Evolutionary conservation across 495 filamentous ascomycete species (phyloP), one percentile per base, ranked within the genome.

Genomic region (Sphaerosporella brunnea): DNA sequence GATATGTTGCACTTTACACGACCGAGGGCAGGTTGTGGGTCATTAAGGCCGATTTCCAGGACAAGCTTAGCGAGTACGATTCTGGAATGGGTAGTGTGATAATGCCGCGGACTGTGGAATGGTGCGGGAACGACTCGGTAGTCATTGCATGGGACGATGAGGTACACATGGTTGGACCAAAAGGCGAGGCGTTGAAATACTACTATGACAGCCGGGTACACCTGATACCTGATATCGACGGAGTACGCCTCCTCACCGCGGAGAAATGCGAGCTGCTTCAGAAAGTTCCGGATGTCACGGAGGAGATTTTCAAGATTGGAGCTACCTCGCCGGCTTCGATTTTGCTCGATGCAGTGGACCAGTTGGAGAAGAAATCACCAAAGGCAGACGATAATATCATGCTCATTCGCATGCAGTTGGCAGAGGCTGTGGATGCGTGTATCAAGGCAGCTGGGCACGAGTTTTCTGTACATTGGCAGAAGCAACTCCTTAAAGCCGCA

Each of bases 311-410:
- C 59, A 73, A 79, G 23, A 72, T 88, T 37, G 88, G 86, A 0
- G 88, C 87, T 23, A 80, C 80, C 19, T 84, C 82, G 0, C 78
- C 92, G 8, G 82, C 90, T 15, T 86, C 92, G 1, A 80, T 95
- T 8, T 69, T 97, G 1, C 70, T 97, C 0, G 90, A 97, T 65
- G 92, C 90, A 1, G 78, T 90, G 3, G 81, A 88, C 44, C 82
- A 93, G 53, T 68, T 96, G 10, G 88, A 96, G 51, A 82, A 83
- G 56, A 81, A 88, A 55, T 95, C 88, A 1, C 86, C 90, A 2
- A 97, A 93, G 63, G 92, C 90, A 4, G 92, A 97, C 57, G 90
- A 96, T 53, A 84, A 94, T 55, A 94, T 97, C 38, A 87, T 93
- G 56, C 70, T 94, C 7, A 96, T 97, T 52, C 75, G 82, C 18